Base-by-base conservation (phyloP, 2,329 filamentous ascomycete species). In the Coleophoma eucalyptorum region DNA sequence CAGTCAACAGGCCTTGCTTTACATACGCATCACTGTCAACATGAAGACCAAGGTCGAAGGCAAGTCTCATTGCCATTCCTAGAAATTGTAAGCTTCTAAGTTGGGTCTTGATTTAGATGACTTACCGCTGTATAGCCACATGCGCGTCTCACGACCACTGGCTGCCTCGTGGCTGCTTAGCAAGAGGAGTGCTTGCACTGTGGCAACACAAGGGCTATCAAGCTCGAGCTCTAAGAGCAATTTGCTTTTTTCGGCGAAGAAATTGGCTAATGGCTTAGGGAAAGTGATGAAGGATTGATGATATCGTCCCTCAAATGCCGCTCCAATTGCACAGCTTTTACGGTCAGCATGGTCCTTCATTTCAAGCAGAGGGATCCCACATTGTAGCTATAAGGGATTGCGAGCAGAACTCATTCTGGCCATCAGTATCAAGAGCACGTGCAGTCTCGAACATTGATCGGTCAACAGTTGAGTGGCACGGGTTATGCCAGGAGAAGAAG, bases 401-500 rank as follows among this genome's bases (percentile, higher is more conserved):
- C 8, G 45, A 48, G 20, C 12, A 48, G 16, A 38, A 48, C 10
- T 48, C 45, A 3, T 26, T 31, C 12, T 33, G 12, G 2, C 33
- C 34, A 31, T 31, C 19, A 12, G 6, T 19, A 11, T 18, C 19
- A 18, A 26, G 13, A 12, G 34, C 21, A 11, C 32, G 13, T 18
- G 16, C 16, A 20, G 10, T 5, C 47, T 59, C 50, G 45, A 56
- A 66, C 53, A 65, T 59, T 5, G 69, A 66, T 41, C 69, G 68
- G 48, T 76, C 72, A 3, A 76, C 71, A 1, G 74, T 67, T 43
- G 74, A 71, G 43, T 71, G 70, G 40, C 69, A 69, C 5, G 72
- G 66, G 43, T 77, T 74, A 55, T 77, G 72, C 73, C 74, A 76
- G 1, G 71, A 68, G 50, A 77, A 77, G 49, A 71, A 76, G 1